Evolutionary conservation across 371 early-diverging fungal genomes (phyloP), one percentile per base, ranked within the genome.

Genomic region (Lichtheimia hyalospora): DNA sequence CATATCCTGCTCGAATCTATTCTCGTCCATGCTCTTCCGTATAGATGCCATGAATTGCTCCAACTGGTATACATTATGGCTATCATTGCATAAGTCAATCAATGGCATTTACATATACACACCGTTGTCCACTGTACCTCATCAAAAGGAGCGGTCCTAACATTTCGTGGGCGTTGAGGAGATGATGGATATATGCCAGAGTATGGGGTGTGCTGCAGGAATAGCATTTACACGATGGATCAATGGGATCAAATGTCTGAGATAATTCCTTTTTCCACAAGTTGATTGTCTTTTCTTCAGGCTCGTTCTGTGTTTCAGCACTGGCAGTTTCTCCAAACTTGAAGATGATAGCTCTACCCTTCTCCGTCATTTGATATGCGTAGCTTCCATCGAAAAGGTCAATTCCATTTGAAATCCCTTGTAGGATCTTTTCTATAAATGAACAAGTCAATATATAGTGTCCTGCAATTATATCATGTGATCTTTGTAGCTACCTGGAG

Each of bases 141-240:
- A 89, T 90, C n/a, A 92, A 63, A 50, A 92, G 67, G 10, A 92
- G 84, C 0, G 86, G 84, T 5, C 84, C 92, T 52, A 92, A 72
- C 92, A 92, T 92, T 69, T 92, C 93, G 49, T 88, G 88, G 2
- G 91, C 81, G 50, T 77, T 82, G 49, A 91, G 60, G 34, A 92
- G 73, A 60, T 92, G 93, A 66, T 91, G 87, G 57, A 90, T 80
- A 64, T 91, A 92, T 7, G 92, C 87, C 28, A 89, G 83, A 20
- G 88, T 82, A 71, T 91, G 88, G 41, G 79, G 79, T 28, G 74
- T 74, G 51, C 74, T 69, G 63, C 93, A 92, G n/a, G 90, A 71
- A 55, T 84, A 83, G 64, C 92, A 91, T 46, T 69, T 66, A 63
- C 92, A 92, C 7, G 73, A 75, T 8, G 68, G 43, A 40, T 85